Evolutionary conservation across 1,139 yeast genomes (phyloP), one percentile per base, ranked within the genome.

Genomic region (Scheffersomyces insectosa): DNA sequence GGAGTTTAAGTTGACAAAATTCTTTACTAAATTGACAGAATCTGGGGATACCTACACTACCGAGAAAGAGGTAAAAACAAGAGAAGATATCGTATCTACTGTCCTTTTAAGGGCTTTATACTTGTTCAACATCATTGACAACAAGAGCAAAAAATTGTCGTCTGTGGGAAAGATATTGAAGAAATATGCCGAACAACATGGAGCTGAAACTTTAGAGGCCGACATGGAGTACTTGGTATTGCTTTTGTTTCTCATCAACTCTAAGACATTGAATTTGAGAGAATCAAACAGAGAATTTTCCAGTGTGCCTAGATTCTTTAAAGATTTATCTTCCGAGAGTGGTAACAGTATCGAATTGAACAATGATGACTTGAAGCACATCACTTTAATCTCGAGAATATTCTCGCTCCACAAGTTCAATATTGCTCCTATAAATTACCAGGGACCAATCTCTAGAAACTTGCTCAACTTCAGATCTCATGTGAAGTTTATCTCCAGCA

Each of bases 371-470:
- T 56, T 66, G 10, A 60, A 63, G 40, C 68, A 70, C 36, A 70
- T 82, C 6, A 60, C 77, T 10, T 60, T 85, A 39, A 62, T 86
- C 27, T 73, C 88, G 3, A 71, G 90, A 48, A 65, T 85, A 2
- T 79, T 85, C 33, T 71, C 85, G 2, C 68, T 84, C 37, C 75
- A 79, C 45, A 74, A 72, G 48, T 67, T 83, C 35, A 62, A 70
- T 36, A 71, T 77, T 15, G 80, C 82, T 20, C 83, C 86, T 4
- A 75, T 79, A 30, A 82, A 81, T 48, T 74, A 83, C 57, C 79
- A 80, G 45, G 93, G 93, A 0, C 91, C 93, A 4, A 69, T 86
- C 36, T 85, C 88, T 20, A 75, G 85, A 48, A 74, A 77, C 42
- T 69, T 87, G 31, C 67, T 85, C 43, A 73, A 79, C 36, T 87